phyloP scores from a whole-genome alignment of 257 asterid genomes.

The Cruciata laevipes region DNA sequence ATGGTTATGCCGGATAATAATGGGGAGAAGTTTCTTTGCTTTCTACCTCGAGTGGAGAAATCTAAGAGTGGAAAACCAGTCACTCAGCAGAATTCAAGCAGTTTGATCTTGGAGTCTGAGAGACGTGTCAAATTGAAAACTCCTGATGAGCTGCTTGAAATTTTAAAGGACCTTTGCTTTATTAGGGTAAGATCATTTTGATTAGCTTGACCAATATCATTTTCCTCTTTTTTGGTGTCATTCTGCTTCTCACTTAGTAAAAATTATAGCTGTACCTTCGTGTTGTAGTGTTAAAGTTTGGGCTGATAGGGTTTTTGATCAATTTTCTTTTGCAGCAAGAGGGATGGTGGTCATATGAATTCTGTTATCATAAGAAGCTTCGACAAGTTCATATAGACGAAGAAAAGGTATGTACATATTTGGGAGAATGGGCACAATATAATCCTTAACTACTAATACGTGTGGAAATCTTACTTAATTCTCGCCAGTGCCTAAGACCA shows the following conservation, averaged over 20 bases:
- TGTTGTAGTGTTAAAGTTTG: background rate
- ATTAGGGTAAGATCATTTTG: conserved; percentile 48
- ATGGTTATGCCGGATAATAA: conserved; percentile 61
- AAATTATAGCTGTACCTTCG: background rate
- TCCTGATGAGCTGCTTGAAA: conserved; percentile 93
- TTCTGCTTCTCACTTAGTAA: background rate
- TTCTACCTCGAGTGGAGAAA: conserved; percentile 80
- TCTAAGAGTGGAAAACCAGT: conserved; percentile 61
- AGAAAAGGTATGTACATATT: conserved; percentile 54
- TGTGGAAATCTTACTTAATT: background rate
- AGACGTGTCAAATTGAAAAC: conserved; percentile 67
- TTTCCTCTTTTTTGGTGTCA: background rate
- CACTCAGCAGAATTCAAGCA: conserved; percentile 72
- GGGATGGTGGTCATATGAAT: conserved; percentile 99
- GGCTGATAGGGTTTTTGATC: conserved; percentile 18
- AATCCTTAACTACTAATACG: background rate
- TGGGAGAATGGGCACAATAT: too few relatives aligned
- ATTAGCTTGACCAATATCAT: background rate
- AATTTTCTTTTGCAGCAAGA: conserved; percentile 70
- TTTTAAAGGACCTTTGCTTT: conserved; percentile 78
- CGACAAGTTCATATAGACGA: conserved; percentile 94
- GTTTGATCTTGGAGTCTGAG: conserved; percentile 84
- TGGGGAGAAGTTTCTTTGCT: conserved; percentile 84
- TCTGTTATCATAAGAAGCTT: conserved; percentile 67
- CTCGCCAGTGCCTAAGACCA: too few relatives aligned